Percentiles rank a stretch among this genome's conserved stretches.
phyloP scores from a whole-genome alignment of 208 protist species.

The Leishmania guyanensis region DNA sequence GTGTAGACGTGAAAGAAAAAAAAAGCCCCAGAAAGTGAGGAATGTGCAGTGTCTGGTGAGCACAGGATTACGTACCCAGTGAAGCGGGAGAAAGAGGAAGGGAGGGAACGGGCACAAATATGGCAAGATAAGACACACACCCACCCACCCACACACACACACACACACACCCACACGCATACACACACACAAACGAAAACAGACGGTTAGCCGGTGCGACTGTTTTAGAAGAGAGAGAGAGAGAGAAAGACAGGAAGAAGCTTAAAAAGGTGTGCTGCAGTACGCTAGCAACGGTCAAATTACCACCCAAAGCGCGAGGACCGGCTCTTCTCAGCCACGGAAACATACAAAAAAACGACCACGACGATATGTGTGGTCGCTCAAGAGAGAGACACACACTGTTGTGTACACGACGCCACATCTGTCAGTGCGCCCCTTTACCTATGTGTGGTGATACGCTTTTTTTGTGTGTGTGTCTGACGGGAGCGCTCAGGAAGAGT shows the following conservation, averaged over 20 bases:
- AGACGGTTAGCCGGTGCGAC: no score
- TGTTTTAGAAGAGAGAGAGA: background rate
- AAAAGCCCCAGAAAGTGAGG: background rate
- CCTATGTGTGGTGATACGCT: background rate
- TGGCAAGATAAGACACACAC: no score
- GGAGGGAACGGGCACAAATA: no score
- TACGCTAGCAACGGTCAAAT: background rate
- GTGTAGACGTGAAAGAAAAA: background rate
- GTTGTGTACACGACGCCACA: background rate
- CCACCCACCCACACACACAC: no score
- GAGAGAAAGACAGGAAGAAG: background rate
- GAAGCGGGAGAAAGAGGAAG: no score
- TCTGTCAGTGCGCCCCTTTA: background rate
- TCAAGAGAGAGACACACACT: no score
- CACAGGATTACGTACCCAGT: no score
- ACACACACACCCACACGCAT: no score
- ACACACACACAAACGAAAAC: no score
- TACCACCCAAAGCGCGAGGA: background rate
- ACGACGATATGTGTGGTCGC: background rate
- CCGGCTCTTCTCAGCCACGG: background rate
- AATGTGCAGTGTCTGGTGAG: no score
- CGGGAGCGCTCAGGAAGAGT: background rate
- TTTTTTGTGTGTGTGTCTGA: background rate
- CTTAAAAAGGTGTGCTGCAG: background rate
- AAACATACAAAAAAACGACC: background rate